Base-by-base conservation (phyloP, 2,329 filamentous ascomycete species). In the Fusarium sp. region DNA sequence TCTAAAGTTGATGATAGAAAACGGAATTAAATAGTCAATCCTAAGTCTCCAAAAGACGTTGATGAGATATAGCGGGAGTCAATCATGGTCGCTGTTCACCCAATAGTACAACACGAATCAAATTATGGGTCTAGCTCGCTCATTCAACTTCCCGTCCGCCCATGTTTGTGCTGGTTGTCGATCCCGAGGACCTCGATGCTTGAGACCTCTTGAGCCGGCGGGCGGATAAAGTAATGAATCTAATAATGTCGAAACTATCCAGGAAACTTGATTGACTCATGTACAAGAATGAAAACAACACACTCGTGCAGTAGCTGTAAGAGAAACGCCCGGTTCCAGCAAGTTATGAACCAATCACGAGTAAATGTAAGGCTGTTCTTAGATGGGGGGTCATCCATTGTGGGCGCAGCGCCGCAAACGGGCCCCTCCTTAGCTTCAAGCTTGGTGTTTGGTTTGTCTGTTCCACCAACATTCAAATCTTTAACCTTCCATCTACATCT, bases 51-150 rank as follows among this genome's bases (percentile, higher is more conserved):
- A 28, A n/a, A n/a, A 37, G 46, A 37, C 8, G 20, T 38, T 40
- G 8, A 40, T 20, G 13, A 31, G 12, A 28, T 51, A 12, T 9
- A 49, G 16, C n/a, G 16, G 8, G 38, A 36, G 20, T 45, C 38
- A 44, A 44, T 37, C 34, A 23, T n/a, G 20, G 36, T 30, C 13
- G 34, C 30, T 31, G 41, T 54, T 58, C 36, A 34, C 62, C 65
- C 65, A 68, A 68, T 68, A 66, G 65, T 34, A 68, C 65, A 69
- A 68, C 65, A 68, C 65, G 65, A 61, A 61, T 58, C 36, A 36
- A 56, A 66, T 66, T 68, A 68, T 69, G 65, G 65, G 65, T 60
- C 65, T 59, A 62, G 44, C 33, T 65, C 50, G 47, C 64, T 53
- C 30, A 30, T 30, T 30, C 23, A 26, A 51, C 41, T 49, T 33